Base-by-base conservation (phyloP, 2,329 filamentous ascomycete genomes). In the Peltaster fructicola region DNA sequence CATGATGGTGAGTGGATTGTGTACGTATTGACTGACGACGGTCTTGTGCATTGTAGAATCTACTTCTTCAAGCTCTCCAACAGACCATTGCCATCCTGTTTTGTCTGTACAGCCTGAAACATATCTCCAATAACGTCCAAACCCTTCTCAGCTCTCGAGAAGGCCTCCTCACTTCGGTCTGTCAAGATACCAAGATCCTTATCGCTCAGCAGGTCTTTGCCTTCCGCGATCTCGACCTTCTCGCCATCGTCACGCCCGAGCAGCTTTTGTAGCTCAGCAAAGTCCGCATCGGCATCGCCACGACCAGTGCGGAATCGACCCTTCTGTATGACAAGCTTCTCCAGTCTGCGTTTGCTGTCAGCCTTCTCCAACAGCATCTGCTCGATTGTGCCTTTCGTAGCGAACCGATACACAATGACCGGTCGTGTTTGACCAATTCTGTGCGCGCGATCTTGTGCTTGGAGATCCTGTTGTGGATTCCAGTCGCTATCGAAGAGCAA, bases 401-500 rank as follows among this genome's bases (percentile, higher is more conserved):
- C 85, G 16, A 98, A 72, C 2, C 88, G 75, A 50, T 90, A 98
- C 1, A 98, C 76, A 11, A 98, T 70, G 1, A 98, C 88, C 0
- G 88, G 88, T 3, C 74, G 66, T 1, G 73, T 92, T 49, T 98
- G 88, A 0, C 88, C 88, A 34, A 98, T 95, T 8, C 88, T 71
- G 46, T 98, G 88, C 1, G 80, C 82, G 4, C 88, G 79, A 44
- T 98, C 88, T 51, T 95, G 88, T 0, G 88, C 88, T 45, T 98
- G 88, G 0, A 98, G 61, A 48, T 98, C 88, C 45, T 93, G 85
- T 47, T 98, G 88, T 0, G 88, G 88, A 40, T 98, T 98, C 72
- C 85, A 93, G 41, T 92, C 70, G 7, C 63, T 71, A 49, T 95
- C 85, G 38, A 88, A 95, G 0, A 95, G 60, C 22, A 95, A 76